phyloP scores from a whole-genome alignment of 2,329 filamentous ascomycete genomes.

The Orbilia ellipsospora region DNA sequence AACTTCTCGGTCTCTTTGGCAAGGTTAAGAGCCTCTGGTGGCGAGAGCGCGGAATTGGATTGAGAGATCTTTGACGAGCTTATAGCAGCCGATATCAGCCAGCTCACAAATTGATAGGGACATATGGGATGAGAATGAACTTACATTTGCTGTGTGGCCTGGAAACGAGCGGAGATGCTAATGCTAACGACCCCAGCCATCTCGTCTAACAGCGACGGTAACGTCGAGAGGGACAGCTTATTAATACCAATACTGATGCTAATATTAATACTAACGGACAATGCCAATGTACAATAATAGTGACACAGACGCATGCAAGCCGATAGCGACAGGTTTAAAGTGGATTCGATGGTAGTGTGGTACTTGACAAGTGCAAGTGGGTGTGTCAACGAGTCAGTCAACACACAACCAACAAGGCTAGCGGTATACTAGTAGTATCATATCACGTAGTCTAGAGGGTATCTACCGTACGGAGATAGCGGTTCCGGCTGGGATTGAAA shows the following conservation, averaged over 20 bases:
- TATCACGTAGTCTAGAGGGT: too few relatives aligned
- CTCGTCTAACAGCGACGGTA: not conserved
- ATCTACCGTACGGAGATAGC: too few relatives aligned
- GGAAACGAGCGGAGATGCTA: conserved; percentile 51
- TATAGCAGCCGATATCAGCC: not conserved
- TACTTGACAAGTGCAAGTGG: too few relatives aligned
- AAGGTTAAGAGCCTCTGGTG: conserved; percentile 31
- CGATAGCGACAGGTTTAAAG: too few relatives aligned
- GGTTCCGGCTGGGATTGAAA: not conserved
- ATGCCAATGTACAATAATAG: too few relatives aligned
- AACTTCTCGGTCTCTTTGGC: conserved; percentile 49
- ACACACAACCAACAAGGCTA: too few relatives aligned
- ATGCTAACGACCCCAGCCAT: conserved; percentile 38
- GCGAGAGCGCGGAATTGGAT: conserved; percentile 22
- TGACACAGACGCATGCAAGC: too few relatives aligned
- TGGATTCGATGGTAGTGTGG: too few relatives aligned
- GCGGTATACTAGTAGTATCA: too few relatives aligned
- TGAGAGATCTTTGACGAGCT: conserved; percentile 40
- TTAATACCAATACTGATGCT: too few relatives aligned
- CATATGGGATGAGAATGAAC: not conserved
- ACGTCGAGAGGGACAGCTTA: not conserved
- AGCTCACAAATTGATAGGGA: not conserved
- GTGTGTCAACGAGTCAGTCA: too few relatives aligned
- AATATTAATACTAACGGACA: too few relatives aligned
- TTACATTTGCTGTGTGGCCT: conserved; percentile 39